phyloP scores from a whole-genome alignment of 805 yeast genomes.

The Candida pseudofarinosa region DNA sequence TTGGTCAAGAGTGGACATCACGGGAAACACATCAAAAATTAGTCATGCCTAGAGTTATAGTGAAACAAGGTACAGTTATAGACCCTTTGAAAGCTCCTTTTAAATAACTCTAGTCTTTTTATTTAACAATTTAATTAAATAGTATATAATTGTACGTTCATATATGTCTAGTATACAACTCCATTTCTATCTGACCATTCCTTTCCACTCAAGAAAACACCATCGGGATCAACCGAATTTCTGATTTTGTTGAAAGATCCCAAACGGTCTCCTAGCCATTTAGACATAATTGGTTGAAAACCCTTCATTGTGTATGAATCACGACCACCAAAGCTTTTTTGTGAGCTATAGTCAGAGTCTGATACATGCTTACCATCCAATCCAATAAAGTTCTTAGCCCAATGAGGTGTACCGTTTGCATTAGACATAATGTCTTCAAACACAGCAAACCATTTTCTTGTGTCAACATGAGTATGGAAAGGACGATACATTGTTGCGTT shows the following conservation, averaged over 20 bases:
- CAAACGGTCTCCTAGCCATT: constrained; percentile 79
- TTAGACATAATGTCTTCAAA: constrained; percentile 75
- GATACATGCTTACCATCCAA: constrained; percentile 33
- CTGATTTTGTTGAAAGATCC: constrained; percentile 59
- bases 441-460: constrained; percentile 74
- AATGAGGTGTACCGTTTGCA: constrained; percentile 92
- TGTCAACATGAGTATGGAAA: constrained; percentile 69
- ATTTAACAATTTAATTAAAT: not conserved
- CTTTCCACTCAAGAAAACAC: constrained; percentile 71
- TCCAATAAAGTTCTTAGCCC: constrained; percentile 96
- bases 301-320: constrained; percentile 76
- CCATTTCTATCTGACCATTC: constrained; percentile 86
- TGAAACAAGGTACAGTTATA: constrained; percentile 83
- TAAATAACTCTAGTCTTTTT: constrained; percentile 29
- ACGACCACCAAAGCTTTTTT: constrained; percentile 37
- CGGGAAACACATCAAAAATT: constrained; percentile 80
- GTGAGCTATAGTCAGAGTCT: constrained; percentile 35
- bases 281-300: constrained; percentile 58
- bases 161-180: constrained; percentile 34
- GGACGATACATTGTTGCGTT: constrained; percentile 97
- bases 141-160: not conserved
- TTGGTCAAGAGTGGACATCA: constrained; percentile 95
- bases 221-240: constrained; percentile 69
- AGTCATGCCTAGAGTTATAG: constrained; percentile 83
- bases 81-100: constrained; percentile 91